These are phyloP conservation scores for Sarcomyxa edulis DNA, from an alignment of 768 basidiomycete species.

Conservation along the genomic window DNA sequence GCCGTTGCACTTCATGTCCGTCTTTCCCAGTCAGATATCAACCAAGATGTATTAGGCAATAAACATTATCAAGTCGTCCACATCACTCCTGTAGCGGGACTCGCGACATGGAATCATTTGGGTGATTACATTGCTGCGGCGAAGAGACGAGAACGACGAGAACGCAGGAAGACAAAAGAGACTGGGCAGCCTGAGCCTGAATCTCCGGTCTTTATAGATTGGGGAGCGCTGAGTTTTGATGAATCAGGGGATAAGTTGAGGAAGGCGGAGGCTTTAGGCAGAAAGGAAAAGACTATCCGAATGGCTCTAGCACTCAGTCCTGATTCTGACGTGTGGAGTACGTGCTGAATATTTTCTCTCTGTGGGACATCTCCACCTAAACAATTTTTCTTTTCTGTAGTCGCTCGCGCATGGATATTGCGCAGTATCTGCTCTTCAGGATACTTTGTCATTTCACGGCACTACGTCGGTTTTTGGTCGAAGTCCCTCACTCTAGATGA, in stretches of 20 bases:
- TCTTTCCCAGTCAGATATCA: constrained; percentile 13
- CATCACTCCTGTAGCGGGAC: constrained; percentile 20
- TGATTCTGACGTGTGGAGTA: constrained; percentile 31
- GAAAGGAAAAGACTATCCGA: constrained; percentile 25
- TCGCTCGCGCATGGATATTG: constrained; percentile 28
- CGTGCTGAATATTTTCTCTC: constrained; percentile 8
- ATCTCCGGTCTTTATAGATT: constrained; percentile 32
- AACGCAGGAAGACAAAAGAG: constrained; percentile 7
- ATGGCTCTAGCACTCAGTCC: constrained; percentile 23
- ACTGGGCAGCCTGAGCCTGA: not conserved
- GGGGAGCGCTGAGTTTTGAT: constrained; percentile 33
- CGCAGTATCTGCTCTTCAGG: constrained; percentile 31
- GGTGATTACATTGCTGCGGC: constrained; percentile 20
- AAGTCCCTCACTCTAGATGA: constrained; percentile 32
- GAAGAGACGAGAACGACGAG: constrained; percentile 15
- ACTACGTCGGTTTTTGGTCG: constrained; percentile 42
- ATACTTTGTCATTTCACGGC: constrained; percentile 33
- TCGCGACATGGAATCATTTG: constrained; percentile 21
- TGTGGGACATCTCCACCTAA: not conserved
- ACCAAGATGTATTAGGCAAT: constrained; percentile 13
- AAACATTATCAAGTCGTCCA: constrained; percentile 22
- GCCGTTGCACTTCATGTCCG: constrained; percentile 20
- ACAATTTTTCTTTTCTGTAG: constrained; percentile 14
- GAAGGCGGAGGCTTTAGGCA: constrained; percentile 10
- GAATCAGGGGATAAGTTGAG: constrained; percentile 11